Evolutionary conservation across 768 basidiomycete genomes (phyloP).

Genomic region (Cytidiella melzeri): DNA sequence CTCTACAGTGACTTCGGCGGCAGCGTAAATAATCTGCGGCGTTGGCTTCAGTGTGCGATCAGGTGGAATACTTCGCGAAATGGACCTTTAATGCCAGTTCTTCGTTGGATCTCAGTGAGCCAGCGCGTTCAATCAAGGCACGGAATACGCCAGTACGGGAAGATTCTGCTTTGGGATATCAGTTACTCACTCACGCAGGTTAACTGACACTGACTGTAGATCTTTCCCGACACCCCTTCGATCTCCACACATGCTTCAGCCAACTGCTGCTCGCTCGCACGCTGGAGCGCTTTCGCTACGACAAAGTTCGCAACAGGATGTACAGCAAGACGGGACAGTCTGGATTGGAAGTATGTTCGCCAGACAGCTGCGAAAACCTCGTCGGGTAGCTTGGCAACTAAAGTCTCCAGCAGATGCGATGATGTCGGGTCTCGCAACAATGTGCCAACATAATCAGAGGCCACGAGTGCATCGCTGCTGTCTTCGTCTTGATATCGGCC

Average conservation of each 20-base stretch:
- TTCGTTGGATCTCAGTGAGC: conserved; percentile 40
- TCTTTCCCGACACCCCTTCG: conserved; percentile 45
- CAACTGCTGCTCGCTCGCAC: conserved; percentile 53
- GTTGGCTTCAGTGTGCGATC: neutral
- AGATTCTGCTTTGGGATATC: conserved; percentile 38
- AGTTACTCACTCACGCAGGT: neutral
- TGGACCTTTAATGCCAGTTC: conserved; percentile 50
- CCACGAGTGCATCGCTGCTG: conserved; percentile 24
- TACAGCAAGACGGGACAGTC: conserved; percentile 61
- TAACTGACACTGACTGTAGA: conserved; percentile 56
- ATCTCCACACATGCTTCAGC: conserved; percentile 54
- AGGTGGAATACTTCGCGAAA: neutral
- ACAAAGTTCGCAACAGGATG: conserved; percentile 97
- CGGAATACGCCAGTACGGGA: conserved; percentile 74
- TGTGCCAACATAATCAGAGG: conserved; percentile 75
- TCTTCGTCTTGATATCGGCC: neutral
- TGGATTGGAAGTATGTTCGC: conserved; percentile 72
- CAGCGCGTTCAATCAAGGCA: conserved; percentile 65
- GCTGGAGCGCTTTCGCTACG: conserved; percentile 68
- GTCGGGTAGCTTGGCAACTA: conserved; percentile 58
- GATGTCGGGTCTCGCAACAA: conserved; percentile 83
- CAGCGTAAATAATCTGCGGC: conserved; percentile 49
- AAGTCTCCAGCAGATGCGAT: conserved; percentile 83
- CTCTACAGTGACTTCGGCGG: conserved; percentile 46
- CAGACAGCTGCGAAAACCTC: conserved; percentile 64